Evolutionary conservation across 129 eudicot genomes (phyloP).

Genomic region (Helichrysum umbraculigerum): DNA sequence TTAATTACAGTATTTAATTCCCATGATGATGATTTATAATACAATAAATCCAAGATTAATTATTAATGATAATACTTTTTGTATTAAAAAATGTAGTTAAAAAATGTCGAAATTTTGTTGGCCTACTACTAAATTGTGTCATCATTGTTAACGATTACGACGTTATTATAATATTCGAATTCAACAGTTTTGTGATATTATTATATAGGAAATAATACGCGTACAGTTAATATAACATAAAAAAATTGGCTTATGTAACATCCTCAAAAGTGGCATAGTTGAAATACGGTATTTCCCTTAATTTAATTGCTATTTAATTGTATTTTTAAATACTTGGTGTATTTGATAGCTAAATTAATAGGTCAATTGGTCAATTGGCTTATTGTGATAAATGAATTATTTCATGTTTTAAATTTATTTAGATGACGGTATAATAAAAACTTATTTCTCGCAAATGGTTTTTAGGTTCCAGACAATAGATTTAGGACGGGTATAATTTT

Average conservation of each 20-base stretch:
- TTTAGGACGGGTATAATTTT: too few relatives aligned
- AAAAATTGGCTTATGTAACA: conserved; percentile 1
- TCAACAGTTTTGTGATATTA: conserved; percentile 16
- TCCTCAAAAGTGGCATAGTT: too few relatives aligned
- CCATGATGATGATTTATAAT: conserved; percentile 13
- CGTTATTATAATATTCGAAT: conserved; percentile 16
- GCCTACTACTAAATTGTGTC: conserved; percentile 34
- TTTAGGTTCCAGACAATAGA: too few relatives aligned
- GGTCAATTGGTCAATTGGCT: too few relatives aligned
- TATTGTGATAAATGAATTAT: too few relatives aligned
- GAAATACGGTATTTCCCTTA: too few relatives aligned
- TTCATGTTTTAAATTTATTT: too few relatives aligned
- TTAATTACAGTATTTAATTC: conserved; percentile 19
- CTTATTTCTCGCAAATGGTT: too few relatives aligned
- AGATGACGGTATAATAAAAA: too few relatives aligned
- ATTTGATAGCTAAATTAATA: too few relatives aligned
- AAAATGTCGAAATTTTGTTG: conserved; percentile 26
- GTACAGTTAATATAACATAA: neutral
- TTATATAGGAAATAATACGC: neutral
- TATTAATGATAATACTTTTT: conserved; percentile 4
- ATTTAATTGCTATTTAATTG: too few relatives aligned
- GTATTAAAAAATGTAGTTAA: neutral
- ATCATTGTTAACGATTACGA: conserved; percentile 29
- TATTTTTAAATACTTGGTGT: too few relatives aligned
- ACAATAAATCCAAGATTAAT: conserved; percentile 22